phyloP scores from a whole-genome alignment of 148 eudicot genomes.

The Beta vulgaris region DNA sequence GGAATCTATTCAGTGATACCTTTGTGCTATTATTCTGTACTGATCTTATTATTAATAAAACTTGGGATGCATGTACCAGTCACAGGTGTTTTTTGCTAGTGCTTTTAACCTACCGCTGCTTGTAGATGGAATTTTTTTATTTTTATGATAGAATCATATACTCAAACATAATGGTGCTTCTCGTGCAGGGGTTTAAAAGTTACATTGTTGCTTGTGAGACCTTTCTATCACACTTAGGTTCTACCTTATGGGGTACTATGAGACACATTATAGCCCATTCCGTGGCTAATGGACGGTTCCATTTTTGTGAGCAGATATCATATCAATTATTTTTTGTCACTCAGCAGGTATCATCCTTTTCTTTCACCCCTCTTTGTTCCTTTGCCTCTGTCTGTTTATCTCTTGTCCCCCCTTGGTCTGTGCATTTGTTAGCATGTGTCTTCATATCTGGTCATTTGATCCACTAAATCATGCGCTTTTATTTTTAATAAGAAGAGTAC shows the following conservation, averaged over 20 bases:
- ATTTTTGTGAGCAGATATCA: slow-evolving; percentile 86
- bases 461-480: too few species aligned
- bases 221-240: slow-evolving; percentile 89
- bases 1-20: slow-evolving; percentile 85
- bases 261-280: slow-evolving; percentile 90
- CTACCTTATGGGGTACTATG: slow-evolving; percentile 93
- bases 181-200: slow-evolving; percentile 68
- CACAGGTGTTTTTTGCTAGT: too few species aligned
- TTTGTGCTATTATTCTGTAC: slow-evolving; percentile 47
- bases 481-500: too few species aligned
- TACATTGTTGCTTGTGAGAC: slow-evolving; percentile 95
- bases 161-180: slow-evolving; percentile 16
- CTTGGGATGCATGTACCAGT: neutral
- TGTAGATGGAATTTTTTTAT: slow-evolving; percentile 19
- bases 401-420: neutral
- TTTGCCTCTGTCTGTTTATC: neutral
- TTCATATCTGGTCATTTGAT: too few species aligned
- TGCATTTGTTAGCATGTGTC: too few species aligned
- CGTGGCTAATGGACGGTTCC: slow-evolving; percentile 85
- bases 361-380: slow-evolving; percentile 9
- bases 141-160: neutral
- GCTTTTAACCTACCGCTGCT: too few species aligned
- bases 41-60: neutral
- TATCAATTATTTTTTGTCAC: slow-evolving; percentile 88
- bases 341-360: slow-evolving; percentile 66